A percentile compares a stretch with the other conserved stretches of the same genome.
These are phyloP conservation scores for Clonostachys rosea DNA, from an alignment of 2,329 filamentous ascomycete genomes.

Conservation along the genomic window DNA sequence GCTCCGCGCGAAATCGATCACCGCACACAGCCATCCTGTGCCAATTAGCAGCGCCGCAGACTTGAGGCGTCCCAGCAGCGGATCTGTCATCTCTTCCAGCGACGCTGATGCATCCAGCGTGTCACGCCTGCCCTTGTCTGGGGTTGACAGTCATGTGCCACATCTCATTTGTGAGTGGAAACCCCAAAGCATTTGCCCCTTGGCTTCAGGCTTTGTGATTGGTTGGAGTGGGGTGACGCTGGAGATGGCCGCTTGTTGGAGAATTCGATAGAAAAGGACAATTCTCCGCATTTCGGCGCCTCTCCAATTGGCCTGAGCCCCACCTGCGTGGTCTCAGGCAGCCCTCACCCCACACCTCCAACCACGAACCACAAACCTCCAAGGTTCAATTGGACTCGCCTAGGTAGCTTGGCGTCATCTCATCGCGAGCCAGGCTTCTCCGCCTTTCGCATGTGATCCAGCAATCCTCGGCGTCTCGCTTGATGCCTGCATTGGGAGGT, in stretches of 20 bases:
- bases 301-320: no score
- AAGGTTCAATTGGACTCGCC: slow-evolving; percentile 5
- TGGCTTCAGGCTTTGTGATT: no score
- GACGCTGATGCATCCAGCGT: slow-evolving; percentile 11
- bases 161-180: slow-evolving; percentile 41
- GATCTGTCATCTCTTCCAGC: slow-evolving; percentile 22
- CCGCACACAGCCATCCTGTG: slow-evolving; percentile 10
- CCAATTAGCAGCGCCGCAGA: slow-evolving; percentile 30
- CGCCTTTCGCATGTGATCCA: neutral
- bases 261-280: neutral
- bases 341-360: neutral
- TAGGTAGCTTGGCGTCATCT: neutral
- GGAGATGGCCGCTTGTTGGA: neutral
- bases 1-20: slow-evolving; percentile 8
- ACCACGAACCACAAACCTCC: slow-evolving; percentile 2
- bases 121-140: slow-evolving; percentile 14
- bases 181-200: neutral
- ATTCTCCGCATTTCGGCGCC: neutral
- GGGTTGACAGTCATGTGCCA: slow-evolving; percentile 36
- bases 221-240: no score
- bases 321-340: no score
- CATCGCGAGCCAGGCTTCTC: neutral
- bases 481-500: no score
- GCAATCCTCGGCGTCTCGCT: no score
- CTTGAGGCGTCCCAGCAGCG: slow-evolving; percentile 28